phyloP scores from a whole-genome alignment of 306 rosid genomes.

The Begonia peltatifolia region DNA sequence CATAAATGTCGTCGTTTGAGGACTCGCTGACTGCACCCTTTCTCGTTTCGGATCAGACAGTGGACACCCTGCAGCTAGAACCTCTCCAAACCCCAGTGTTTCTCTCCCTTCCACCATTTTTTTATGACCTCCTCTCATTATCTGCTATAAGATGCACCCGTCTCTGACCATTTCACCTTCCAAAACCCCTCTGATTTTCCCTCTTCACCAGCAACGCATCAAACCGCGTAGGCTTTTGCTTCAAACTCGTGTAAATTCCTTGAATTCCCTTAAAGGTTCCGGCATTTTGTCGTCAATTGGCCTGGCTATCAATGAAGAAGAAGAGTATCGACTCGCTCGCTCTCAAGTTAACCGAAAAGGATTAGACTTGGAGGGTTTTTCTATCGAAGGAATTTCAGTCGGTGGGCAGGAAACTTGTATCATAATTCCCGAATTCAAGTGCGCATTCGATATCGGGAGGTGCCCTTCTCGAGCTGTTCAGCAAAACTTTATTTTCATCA shows the following conservation, averaged over 20 bases:
- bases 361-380: constrained; percentile 58
- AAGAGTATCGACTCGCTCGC: constrained; percentile 72
- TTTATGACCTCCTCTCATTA: too few relatives aligned
- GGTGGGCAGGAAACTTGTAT: constrained; percentile 95
- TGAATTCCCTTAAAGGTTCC: constrained; percentile 41
- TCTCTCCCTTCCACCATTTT: too few relatives aligned
- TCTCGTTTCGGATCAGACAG: too few relatives aligned
- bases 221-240: constrained; percentile 19
- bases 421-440: constrained; percentile 75
- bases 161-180: constrained; percentile 32
- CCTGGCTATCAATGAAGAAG: constrained; percentile 56
- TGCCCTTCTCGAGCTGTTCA: constrained; percentile 79
- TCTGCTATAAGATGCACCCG: constrained; percentile 30
- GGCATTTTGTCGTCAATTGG: constrained; percentile 52
- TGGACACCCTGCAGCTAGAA: too few relatives aligned
- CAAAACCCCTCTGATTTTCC: constrained; percentile 37
- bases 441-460: constrained; percentile 83
- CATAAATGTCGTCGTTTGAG: too few relatives aligned
- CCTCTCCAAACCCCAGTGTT: too few relatives aligned
- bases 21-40: too few relatives aligned
- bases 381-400: constrained; percentile 69
- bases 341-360: constrained; percentile 68
- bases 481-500: constrained; percentile 66
- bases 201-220: constrained; percentile 29
- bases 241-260: constrained; percentile 17